Conservation (phyloP, 176 grass and related monocot genomes). For the Carex littledalei region DNA sequence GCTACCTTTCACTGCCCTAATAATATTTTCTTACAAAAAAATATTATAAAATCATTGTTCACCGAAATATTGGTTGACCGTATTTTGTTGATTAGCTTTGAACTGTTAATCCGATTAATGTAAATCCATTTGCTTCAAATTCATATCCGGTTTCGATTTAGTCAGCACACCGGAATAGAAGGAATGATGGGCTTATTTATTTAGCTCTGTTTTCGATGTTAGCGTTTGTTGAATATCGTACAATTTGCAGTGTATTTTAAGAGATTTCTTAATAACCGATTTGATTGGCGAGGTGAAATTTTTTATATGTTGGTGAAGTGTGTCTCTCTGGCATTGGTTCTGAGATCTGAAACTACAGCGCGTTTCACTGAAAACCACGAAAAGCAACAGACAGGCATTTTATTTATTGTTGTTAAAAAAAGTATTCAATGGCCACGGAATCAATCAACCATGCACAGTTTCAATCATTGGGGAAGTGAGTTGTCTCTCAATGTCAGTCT, state of each 20-base stretch:
- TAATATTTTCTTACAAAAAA: background rate
- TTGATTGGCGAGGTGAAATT: background rate
- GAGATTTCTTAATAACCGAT: background rate
- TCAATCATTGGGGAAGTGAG: constrained; percentile 21
- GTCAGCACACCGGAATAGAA: background rate
- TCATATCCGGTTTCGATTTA: background rate
- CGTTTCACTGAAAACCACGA: constrained; percentile 13
- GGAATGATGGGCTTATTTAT: background rate
- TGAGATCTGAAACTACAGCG: constrained; percentile 15
- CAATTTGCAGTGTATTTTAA: background rate
- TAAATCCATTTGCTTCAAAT: background rate
- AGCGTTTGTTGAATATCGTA: background rate
- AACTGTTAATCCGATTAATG: background rate
- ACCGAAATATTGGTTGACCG: background rate
- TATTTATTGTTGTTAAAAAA: constrained; percentile 1
- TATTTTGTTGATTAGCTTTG: background rate
- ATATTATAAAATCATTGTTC: background rate
- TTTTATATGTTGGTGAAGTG: background rate
- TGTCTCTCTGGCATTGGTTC: constrained; percentile 15
- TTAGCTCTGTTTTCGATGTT: background rate
- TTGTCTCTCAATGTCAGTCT: constrained; percentile 9
- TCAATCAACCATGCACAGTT: background rate
- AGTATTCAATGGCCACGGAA: background rate
- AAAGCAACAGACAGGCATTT: constrained; percentile 16
- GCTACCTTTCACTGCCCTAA: background rate